phyloP scores from a whole-genome alignment of 148 eudicot species.

The Diospyros kaki region DNA sequence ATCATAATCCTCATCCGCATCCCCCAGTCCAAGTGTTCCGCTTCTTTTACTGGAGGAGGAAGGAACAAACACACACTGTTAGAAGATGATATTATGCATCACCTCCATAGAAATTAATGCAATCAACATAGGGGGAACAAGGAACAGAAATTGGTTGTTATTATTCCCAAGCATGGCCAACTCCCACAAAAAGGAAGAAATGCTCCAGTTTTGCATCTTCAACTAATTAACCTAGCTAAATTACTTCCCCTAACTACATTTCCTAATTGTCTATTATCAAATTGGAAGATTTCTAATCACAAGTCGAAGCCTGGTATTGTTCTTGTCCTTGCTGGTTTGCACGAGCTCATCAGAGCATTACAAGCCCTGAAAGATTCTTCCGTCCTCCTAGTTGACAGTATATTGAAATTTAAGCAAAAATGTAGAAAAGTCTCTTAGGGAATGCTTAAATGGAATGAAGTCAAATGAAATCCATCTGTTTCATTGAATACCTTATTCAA shows the following conservation, averaged over 20 bases:
- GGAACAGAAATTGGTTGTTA: neutral
- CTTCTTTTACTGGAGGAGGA: constrained; percentile 65
- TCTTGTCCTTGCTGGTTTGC: neutral
- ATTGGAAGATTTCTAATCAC: neutral
- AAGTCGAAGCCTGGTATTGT: neutral
- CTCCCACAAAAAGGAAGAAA: neutral
- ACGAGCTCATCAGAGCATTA: constrained; percentile 1
- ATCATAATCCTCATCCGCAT: constrained; percentile 66
- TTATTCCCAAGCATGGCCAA: neutral
- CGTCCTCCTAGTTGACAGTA: neutral
- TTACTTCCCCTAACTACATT: neutral
- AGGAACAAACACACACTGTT: neutral
- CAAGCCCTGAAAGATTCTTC: neutral
- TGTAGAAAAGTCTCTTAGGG: neutral
- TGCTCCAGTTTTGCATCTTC: neutral
- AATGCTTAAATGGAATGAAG: constrained; percentile 1
- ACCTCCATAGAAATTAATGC: neutral
- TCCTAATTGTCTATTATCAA: neutral
- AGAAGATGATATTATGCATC: neutral
- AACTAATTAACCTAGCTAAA: neutral
- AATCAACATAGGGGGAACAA: neutral
- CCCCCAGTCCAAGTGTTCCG: constrained; percentile 86
- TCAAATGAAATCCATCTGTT: neutral
- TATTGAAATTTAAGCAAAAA: neutral
- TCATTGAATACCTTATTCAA: neutral